Evolutionary conservation across 2,329 filamentous ascomycete species (phyloP).

Genomic region (Arachnomyces sp.): DNA sequence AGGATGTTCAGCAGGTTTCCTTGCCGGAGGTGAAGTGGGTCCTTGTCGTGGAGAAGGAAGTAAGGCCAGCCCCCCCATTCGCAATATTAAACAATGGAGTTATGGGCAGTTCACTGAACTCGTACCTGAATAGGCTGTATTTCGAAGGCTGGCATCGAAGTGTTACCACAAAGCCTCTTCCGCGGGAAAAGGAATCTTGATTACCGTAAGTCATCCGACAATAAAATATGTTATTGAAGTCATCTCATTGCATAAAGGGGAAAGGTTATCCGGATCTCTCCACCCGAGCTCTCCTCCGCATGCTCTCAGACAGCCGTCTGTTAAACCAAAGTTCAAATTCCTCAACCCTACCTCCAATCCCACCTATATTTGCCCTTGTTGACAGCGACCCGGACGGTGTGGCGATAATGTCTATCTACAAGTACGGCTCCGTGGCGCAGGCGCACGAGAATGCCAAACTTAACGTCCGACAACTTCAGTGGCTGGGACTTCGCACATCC

Average conservation of each 20-base stretch:
- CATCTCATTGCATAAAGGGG: constrained; percentile 32
- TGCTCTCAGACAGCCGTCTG: constrained; percentile 30
- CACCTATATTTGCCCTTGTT: constrained; percentile 46
- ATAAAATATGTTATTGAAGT: neutral
- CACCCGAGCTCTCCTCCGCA: constrained; percentile 47
- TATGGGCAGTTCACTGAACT: neutral
- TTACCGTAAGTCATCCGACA: constrained; percentile 41
- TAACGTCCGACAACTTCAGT: constrained; percentile 42
- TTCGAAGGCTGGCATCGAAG: constrained; percentile 47
- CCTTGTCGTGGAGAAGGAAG: constrained; percentile 57
- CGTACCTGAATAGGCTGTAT: constrained; percentile 43
- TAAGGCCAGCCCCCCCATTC: constrained; percentile 15
- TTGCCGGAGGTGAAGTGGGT: constrained; percentile 47
- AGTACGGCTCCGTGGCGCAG: constrained; percentile 50
- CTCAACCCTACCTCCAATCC: constrained; percentile 17
- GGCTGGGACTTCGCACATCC: constrained; percentile 49
- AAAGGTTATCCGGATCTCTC: constrained; percentile 58
- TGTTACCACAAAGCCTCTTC: constrained; percentile 36
- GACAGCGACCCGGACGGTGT: constrained; percentile 57
- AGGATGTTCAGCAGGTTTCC: constrained; percentile 38
- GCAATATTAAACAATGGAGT: neutral
- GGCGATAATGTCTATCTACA: constrained; percentile 55
- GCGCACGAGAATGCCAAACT: constrained; percentile 44
- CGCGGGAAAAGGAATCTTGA: constrained; percentile 41
- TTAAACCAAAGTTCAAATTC: constrained; percentile 5